Evolutionary conservation across 352 stramenopile species (phyloP).

Genomic region (Lagenidium giganteum): DNA sequence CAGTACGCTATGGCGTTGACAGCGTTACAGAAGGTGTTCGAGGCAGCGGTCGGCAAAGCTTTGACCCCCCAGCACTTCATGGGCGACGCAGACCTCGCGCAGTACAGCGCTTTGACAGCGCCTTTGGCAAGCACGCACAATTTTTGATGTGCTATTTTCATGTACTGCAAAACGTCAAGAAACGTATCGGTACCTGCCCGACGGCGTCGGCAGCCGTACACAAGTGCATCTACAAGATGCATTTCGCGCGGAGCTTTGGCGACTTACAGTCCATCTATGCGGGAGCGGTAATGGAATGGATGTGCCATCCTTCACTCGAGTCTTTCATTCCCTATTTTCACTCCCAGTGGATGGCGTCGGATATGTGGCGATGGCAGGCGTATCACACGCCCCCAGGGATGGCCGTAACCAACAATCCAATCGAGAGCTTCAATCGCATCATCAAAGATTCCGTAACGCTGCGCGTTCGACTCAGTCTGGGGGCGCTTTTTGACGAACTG

Average conservation of each 20-base stretch:
- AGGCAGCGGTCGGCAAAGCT: background rate
- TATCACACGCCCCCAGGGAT: constrained; percentile 1
- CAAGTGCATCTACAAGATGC: constrained; percentile 10
- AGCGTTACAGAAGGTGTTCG: background rate
- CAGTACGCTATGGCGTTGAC: background rate
- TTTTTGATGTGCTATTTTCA: constrained; percentile 18
- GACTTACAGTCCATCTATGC: no score
- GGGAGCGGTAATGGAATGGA: no score
- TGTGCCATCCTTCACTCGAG: no score
- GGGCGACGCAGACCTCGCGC: constrained; percentile 4
- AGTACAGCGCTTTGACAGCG: constrained; percentile 9
- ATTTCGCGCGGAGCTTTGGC: constrained; percentile 1
- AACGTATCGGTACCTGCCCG: background rate
- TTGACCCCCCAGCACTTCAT: constrained; percentile 4
- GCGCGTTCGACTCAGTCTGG: constrained; percentile 1
- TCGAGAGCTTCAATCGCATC: constrained; percentile 6
- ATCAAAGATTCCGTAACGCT: constrained; percentile 7
- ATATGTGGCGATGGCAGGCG: constrained; percentile 7
- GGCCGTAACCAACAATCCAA: constrained; percentile 8
- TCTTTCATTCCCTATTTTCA: constrained; percentile 1
- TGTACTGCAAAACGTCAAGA: constrained; percentile 7
- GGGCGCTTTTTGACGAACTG: constrained; percentile 5
- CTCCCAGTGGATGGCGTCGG: background rate
- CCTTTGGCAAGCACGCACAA: background rate
- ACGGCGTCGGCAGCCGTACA: constrained; percentile 1